A percentile compares a stretch with the other conserved stretches of the same genome.
Evolutionary conservation across 139 green algal species (phyloP).

Genomic region (Gonium pectorale): DNA sequence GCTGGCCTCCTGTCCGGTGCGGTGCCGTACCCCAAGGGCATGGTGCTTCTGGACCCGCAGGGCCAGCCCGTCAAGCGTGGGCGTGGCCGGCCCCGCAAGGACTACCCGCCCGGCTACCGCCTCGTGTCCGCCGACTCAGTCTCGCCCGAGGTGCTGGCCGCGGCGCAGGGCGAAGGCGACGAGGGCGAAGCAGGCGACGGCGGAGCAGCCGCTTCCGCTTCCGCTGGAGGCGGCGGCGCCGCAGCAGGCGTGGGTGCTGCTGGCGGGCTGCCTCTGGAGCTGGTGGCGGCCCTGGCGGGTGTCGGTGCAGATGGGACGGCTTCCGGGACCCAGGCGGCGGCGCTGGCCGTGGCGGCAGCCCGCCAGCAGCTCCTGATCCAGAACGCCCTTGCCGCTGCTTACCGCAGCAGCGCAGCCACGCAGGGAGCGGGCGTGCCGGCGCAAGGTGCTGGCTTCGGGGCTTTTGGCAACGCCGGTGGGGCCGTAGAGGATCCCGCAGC

Average conservation of each 20-base stretch:
- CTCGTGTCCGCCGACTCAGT: not conserved
- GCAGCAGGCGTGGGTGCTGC: not conserved
- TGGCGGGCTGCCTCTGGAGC: not conserved
- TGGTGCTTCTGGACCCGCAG: slow-evolving; percentile 32
- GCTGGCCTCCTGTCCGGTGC: not conserved
- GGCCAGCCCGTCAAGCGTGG: slow-evolving; percentile 2
- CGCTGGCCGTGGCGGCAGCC: no score
- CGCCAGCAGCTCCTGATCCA: no score
- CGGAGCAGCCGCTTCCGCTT: not conserved
- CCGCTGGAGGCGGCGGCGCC: not conserved
- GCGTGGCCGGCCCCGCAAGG: slow-evolving; percentile 37
- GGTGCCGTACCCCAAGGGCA: slow-evolving; percentile 40
- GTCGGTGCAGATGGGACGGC: not conserved
- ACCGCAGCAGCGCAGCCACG: no score
- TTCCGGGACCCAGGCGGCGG: not conserved
- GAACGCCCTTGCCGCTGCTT: no score
- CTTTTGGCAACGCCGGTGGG: no score
- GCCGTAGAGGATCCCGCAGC: no score
- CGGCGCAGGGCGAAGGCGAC: not conserved
- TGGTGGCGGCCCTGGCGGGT: not conserved
- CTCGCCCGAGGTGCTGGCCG: slow-evolving; percentile 1
- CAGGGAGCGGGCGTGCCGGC: no score
- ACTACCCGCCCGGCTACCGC: slow-evolving; percentile 24
- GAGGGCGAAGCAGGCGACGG: not conserved
- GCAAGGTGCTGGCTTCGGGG: no score